Base-by-base conservation (phyloP, 352 stramenopile species). In the Phytopythium vexans region DNA sequence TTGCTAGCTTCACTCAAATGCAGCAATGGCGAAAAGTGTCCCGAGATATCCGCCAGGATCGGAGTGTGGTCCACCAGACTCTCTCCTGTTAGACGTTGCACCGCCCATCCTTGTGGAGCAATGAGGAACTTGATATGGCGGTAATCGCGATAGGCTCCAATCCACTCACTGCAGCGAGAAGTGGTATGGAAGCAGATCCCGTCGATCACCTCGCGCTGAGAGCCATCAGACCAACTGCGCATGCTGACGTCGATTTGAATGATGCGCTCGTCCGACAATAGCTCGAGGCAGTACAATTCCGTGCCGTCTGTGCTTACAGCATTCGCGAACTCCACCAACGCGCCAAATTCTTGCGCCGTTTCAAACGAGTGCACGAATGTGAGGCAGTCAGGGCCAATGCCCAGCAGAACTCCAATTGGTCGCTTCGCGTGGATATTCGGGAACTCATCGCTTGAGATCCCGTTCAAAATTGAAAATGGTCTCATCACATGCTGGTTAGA, bases 171-270 rank as follows among this genome's bases (percentile, higher is more conserved):
- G 56, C 78, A 84, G 0, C 63, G 68, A 32, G 45, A 60, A 0
- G 73, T 77, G 1, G 78, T 86, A 59, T 89, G 75, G 50, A 89
- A 74, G 48, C 78, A 89, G 31, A 89, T 27, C 0, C 78, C 78
- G n/a, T 79, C 62, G 35, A 89, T 61, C 14, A 63, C 32, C 27
- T 43, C 44, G 12, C 16, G 35, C 9, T 61, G 38, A 4, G 49
- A 27, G 10, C 15, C 14, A 58, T 52, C 64, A 8, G 27, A 34
- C 1, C 10, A 34, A 9, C 4, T 31, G 14, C 54, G 58, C 16
- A 74, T 56, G 39, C 66, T 82, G 15, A 60, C 62, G 34, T 86
- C 73, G 27, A 87, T 66, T 42, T 89, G 78, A 5, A 77, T n/a
- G 4, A 86, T 27, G 10, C 56, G 58, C 59, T 86, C 75, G 8